phyloP scores from a whole-genome alignment of 2,329 filamentous ascomycete genomes.

The Phialocephala sp. region DNA sequence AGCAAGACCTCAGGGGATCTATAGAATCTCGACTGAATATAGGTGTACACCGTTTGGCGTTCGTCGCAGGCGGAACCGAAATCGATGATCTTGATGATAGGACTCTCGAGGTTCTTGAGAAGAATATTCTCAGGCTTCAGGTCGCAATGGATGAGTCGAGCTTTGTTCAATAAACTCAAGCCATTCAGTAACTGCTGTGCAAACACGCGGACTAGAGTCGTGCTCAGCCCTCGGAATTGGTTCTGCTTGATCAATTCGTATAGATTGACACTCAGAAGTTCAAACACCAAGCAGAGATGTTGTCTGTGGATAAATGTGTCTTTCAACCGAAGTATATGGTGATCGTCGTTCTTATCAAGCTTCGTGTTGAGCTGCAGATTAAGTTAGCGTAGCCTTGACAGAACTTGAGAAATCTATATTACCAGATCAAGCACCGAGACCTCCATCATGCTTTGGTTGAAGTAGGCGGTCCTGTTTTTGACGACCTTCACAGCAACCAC shows the following conservation, averaged over 20 bases:
- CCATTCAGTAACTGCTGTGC: conserved; percentile 96
- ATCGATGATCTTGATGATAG: conserved; percentile 99
- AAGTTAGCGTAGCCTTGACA: conserved; percentile 23
- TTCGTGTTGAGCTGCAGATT: conserved; percentile 84
- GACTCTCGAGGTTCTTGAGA: conserved; percentile 96
- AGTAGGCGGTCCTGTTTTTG: conserved; percentile 98
- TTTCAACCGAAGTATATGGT: conserved; percentile 91
- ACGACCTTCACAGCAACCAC: conserved; percentile 99
- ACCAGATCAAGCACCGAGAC: conserved; percentile 96
- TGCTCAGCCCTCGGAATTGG: conserved; percentile 96
- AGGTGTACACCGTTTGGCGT: conserved; percentile 97
- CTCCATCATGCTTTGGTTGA: conserved; percentile 99
- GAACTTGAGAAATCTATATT: conserved; percentile 35
- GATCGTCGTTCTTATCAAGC: conserved; percentile 98
- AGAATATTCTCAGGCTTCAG: conserved; percentile 98
- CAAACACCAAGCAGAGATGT: conserved; percentile 95
- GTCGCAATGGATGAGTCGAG: conserved; percentile 96
- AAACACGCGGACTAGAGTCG: conserved; percentile 94
- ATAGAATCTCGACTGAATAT: conserved; percentile 98
- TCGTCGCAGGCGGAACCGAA: conserved; percentile 99
- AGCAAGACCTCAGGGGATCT: conserved; percentile 93
- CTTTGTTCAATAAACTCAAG: conserved; percentile 90
- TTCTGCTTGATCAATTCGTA: conserved; percentile 99
- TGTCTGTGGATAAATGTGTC: conserved; percentile 98
- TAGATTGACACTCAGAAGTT: conserved; percentile 93